Percentiles rank a stretch among this genome's conserved stretches.
Conservation (phyloP, 495 filamentous ascomycete species). For the Parmelia sp. region DNA sequence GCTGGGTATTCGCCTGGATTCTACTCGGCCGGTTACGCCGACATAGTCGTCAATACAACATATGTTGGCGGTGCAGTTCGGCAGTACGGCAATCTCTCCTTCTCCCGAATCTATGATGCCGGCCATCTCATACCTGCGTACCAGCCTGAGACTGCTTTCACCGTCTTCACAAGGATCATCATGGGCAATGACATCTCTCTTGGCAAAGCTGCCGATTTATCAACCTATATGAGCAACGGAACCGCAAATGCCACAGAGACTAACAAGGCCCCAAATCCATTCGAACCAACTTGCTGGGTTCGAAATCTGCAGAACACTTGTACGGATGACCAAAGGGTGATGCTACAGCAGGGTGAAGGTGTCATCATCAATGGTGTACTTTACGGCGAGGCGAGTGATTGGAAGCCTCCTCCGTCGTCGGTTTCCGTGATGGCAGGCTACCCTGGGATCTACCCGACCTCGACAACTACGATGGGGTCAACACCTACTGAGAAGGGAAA, state of each 20-base stretch:
- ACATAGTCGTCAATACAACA: slow-evolving; percentile 44
- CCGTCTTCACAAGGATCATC: slow-evolving; percentile 29
- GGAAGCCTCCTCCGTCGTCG: slow-evolving; percentile 30
- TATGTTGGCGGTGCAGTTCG: slow-evolving; percentile 47
- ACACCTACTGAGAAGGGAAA: slow-evolving; percentile 17
- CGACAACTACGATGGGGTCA: slow-evolving; percentile 18
- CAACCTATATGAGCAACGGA: slow-evolving; percentile 49
- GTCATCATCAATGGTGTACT: slow-evolving; percentile 39
- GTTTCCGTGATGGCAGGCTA: slow-evolving; percentile 30
- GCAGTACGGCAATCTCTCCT: slow-evolving; percentile 45
- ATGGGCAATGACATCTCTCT: slow-evolving; percentile 32
- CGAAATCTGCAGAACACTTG: slow-evolving; percentile 47
- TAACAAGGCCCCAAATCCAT: slow-evolving; percentile 37
- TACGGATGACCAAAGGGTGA: slow-evolving; percentile 38
- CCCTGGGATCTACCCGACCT: slow-evolving; percentile 30
- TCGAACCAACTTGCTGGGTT: slow-evolving; percentile 51
- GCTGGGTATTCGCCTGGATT: slow-evolving; percentile 35
- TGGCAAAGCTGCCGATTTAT: slow-evolving; percentile 43
- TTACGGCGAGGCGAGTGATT: slow-evolving; percentile 44
- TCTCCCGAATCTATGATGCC: slow-evolving; percentile 46
- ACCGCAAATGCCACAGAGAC: slow-evolving; percentile 41
- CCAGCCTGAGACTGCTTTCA: slow-evolving; percentile 36
- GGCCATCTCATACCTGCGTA: slow-evolving; percentile 46
- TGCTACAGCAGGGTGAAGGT: slow-evolving; percentile 39
- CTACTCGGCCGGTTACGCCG: slow-evolving; percentile 45